phyloP scores from a whole-genome alignment of 306 rosid genomes.

The Fragaria nilgerrensis region DNA sequence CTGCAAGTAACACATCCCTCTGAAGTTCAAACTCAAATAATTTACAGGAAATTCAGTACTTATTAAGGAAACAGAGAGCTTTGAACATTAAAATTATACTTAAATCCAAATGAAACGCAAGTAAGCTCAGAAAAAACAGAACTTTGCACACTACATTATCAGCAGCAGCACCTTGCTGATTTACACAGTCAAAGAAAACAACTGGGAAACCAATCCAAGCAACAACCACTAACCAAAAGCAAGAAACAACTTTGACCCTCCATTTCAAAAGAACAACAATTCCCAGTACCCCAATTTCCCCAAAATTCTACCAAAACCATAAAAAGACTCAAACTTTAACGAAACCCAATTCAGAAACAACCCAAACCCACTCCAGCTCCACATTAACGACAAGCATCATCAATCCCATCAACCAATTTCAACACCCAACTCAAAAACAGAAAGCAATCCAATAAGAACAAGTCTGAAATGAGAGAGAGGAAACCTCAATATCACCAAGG shows the following conservation, averaged over 20 bases:
- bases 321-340: not conserved
- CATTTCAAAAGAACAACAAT: not conserved
- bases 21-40: slow-evolving; percentile 2
- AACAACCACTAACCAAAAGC: not conserved
- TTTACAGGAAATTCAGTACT: not conserved
- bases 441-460: not conserved
- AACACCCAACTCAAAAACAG: not conserved
- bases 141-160: slow-evolving; percentile 1
- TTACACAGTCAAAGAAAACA: not conserved
- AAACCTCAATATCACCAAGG: slow-evolving; percentile 90
- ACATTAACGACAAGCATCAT: not conserved
- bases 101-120: not conserved
- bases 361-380: not conserved
- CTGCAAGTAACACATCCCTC: not conserved
- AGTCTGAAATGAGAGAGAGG: slow-evolving; percentile 7
- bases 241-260: not conserved
- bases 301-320: slow-evolving; percentile 3
- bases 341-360: slow-evolving; percentile 20
- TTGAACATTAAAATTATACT: not conserved
- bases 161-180: slow-evolving; percentile 10
- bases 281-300: slow-evolving; percentile 11
- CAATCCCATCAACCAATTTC: slow-evolving; percentile 21
- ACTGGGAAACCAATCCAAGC: not conserved
- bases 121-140: not conserved
- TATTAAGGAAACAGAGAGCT: not conserved